These are phyloP conservation scores for Mortierella sp. DNA, from an alignment of 371 early-diverging fungal genomes.

Conservation along the genomic window DNA sequence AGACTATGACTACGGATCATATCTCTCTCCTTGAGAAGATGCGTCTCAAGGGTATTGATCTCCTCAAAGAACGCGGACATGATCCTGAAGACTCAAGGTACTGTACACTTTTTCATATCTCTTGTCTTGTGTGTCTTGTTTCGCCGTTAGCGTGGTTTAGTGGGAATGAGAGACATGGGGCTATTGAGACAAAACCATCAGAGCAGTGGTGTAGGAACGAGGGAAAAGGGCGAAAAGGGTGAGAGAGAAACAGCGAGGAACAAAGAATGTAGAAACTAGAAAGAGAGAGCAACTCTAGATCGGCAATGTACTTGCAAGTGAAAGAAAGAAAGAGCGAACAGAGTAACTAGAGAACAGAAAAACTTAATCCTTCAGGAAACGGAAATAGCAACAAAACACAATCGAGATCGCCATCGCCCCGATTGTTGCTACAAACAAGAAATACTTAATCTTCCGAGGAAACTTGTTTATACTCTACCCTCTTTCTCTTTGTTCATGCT, in stretches of 20 bases:
- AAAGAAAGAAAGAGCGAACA: not conserved
- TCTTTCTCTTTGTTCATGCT: not conserved
- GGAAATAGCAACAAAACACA: not conserved
- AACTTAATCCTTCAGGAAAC: not conserved
- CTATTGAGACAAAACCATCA: not conserved
- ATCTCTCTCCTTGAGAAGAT: slow-evolving; percentile 37
- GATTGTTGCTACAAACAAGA: not conserved
- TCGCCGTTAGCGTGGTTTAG: not conserved
- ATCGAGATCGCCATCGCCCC: not conserved
- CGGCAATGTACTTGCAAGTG: not conserved
- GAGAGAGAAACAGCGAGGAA: not conserved
- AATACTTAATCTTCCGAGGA: not conserved
- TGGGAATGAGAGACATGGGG: not conserved
- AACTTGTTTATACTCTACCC: slow-evolving; percentile 20
- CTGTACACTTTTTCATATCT: not conserved
- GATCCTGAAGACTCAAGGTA: slow-evolving; percentile 45
- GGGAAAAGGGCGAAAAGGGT: not conserved
- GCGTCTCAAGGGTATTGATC: slow-evolving; percentile 36
- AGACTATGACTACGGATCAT: slow-evolving; percentile 32
- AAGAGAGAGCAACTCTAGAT: not conserved
- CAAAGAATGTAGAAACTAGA: not conserved
- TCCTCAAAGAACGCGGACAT: slow-evolving; percentile 37
- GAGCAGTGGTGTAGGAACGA: not conserved
- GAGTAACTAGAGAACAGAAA: not conserved
- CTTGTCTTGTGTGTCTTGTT: not conserved